Evolutionary conservation across 2,329 filamentous ascomycete species (phyloP).

Genomic region (Pseudohalonectria lignicola): DNA sequence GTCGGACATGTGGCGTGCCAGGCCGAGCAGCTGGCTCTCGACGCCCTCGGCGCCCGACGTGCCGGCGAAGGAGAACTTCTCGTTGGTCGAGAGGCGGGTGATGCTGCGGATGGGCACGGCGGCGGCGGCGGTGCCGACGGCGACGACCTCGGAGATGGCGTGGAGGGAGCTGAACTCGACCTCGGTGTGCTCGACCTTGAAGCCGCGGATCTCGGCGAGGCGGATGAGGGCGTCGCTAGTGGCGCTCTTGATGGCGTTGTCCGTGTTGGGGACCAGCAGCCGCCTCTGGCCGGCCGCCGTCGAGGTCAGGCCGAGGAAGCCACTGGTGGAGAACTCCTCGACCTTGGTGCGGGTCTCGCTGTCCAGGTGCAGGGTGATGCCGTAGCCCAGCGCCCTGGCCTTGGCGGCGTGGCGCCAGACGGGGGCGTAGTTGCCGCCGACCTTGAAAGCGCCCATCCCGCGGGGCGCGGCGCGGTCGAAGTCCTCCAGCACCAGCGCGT

Average conservation of each 20-base stretch:
- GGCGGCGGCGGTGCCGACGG: background rate
- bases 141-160: background rate
- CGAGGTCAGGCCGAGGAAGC: too few relatives aligned
- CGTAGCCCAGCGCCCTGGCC: too few relatives aligned
- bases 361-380: background rate
- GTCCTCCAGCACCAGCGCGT: background rate
- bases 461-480: background rate
- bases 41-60: background rate
- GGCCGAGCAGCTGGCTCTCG: background rate
- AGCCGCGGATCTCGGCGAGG: background rate
- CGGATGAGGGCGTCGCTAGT: background rate
- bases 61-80: background rate
- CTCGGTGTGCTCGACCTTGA: background rate
- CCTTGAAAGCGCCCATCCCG: background rate
- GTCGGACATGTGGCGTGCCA: background rate
- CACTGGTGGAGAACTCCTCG: too few relatives aligned
- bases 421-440: background rate
- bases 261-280: background rate
- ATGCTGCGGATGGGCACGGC: background rate
- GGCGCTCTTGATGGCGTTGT: background rate
- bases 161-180: background rate
- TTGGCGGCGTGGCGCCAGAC: background rate
- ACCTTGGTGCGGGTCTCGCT: too few relatives aligned
- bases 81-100: background rate
- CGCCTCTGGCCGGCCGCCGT: background rate